Evolutionary conservation across 192 early-diverging fungal genomes (phyloP).

Genomic region (Podila horticola): DNA sequence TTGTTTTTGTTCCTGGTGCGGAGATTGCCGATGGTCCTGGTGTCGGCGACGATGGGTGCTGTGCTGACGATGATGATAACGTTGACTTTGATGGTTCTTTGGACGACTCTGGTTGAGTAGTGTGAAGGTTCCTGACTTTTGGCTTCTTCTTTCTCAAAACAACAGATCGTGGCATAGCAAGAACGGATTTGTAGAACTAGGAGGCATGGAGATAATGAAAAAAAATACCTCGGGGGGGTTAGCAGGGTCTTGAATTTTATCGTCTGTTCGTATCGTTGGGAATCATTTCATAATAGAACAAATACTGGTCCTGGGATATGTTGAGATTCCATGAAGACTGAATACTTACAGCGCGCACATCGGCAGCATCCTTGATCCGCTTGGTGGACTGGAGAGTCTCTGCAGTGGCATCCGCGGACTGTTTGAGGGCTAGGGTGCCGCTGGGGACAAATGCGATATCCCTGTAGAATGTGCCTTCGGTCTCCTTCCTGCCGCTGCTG

Average conservation of each 20-base stretch:
- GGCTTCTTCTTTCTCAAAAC: neutral
- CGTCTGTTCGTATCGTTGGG: neutral
- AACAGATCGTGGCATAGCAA: conserved; percentile 28
- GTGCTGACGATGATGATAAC: neutral
- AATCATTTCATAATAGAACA: neutral
- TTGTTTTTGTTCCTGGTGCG: neutral
- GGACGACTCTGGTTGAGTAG: neutral
- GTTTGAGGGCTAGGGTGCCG: conserved; percentile 22
- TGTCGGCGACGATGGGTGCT: neutral
- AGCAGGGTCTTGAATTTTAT: neutral
- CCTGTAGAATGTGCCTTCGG: conserved; percentile 30
- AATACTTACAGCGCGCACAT: conserved; percentile 29
- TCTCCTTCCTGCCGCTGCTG: conserved; percentile 6
- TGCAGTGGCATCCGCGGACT: neutral
- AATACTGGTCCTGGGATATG: no score
- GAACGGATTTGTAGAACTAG: conserved; percentile 37
- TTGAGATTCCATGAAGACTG: no score
- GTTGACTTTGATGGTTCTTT: neutral
- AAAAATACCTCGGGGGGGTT: neutral
- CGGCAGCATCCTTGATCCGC: conserved; percentile 8
- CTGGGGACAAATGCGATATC: conserved; percentile 45
- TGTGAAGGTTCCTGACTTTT: neutral
- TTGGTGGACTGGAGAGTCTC: neutral
- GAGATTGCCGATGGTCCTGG: neutral
- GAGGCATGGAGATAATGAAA: neutral